Base-by-base conservation (phyloP, 441 rosid genomes). In the Bruguiera hainesii region DNA sequence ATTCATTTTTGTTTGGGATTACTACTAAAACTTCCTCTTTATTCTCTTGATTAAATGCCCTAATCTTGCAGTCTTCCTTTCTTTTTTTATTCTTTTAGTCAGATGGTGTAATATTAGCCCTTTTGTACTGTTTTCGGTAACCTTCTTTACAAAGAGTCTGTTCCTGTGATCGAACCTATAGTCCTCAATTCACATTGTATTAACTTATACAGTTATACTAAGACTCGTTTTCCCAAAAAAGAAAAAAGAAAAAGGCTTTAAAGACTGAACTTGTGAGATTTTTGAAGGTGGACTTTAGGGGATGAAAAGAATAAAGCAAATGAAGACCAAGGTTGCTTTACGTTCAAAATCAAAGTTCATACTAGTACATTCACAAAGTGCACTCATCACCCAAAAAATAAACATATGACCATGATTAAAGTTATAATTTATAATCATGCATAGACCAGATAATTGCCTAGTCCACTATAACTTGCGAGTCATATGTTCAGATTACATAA, bases 11-110 rank as follows among this genome's bases (percentile, higher is more conserved):
- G 5, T 39, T 0, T 11, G 48, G 48, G 16, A 11, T 39, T 10
- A 9, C 18, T 13, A 11, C 3, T 37, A 23, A 25, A 52, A 30
- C 11, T 26, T 60, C 60, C 52, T 26, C 60, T 59, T 55, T 64
- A 60, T 56, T 15, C 67, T 46, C 58, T 70, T 29, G 4, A 46
- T 71, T 56, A 68, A 76, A 76, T 66, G 66, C 72, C 64, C 52
- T 72, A 48, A 52, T 15, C 61, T 50, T 61, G 29, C 58, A 29
- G 55, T 49, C 4, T n/a, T 65, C 61, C 74, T 20, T 60, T 29
- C 1, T 37, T 11, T 37, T 2, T 37, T 37, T 37, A 5, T 37
- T 9, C 3, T 10, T 9, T 10, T 11, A 9, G 46, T 10, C 15
- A 10, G 13, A 10, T 2, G 2, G 11, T 9, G 42, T 37, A 37